These are phyloP conservation scores for Leccinum arenicola DNA, from an alignment of 768 basidiomycete genomes.

Conservation along the genomic window DNA sequence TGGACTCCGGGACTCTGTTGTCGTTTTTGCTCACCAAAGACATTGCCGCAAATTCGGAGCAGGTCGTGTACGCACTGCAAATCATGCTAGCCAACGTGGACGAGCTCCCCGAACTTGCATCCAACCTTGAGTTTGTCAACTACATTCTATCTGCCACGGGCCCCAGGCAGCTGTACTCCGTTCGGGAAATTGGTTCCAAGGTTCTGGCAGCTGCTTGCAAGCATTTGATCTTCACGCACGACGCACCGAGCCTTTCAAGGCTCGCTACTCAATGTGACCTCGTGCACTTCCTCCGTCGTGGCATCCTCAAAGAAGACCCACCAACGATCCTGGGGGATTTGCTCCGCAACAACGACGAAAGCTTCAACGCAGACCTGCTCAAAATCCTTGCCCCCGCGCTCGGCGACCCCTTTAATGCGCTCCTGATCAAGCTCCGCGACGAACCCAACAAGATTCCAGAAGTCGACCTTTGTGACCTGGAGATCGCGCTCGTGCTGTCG, in stretches of 20 bases:
- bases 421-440: constrained; percentile 1
- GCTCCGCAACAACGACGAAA: neutral
- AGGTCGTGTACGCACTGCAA: constrained; percentile 1
- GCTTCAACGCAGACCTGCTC: neutral
- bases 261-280: neutral
- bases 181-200: constrained; percentile 1
- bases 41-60: neutral
- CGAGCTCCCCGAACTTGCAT: neutral
- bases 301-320: constrained; percentile 1
- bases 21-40: constrained; percentile 2
- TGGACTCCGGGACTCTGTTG: constrained; percentile 1
- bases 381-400: constrained; percentile 3
- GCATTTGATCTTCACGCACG: neutral
- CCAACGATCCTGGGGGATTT: constrained; percentile 5
- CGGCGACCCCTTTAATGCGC: constrained; percentile 1
- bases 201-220: neutral
- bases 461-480: constrained; percentile 1
- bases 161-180: neutral
- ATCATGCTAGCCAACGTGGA: constrained; percentile 1
- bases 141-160: constrained; percentile 3
- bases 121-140: constrained; percentile 2
- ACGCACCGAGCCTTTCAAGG: neutral
- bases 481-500: constrained; percentile 6
- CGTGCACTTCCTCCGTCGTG: constrained; percentile 1
- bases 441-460: constrained; percentile 5